Evolutionary conservation across 202 grass and related monocot genomes (phyloP), one percentile per base, ranked within the genome.

Genomic region (Panicum hallii): DNA sequence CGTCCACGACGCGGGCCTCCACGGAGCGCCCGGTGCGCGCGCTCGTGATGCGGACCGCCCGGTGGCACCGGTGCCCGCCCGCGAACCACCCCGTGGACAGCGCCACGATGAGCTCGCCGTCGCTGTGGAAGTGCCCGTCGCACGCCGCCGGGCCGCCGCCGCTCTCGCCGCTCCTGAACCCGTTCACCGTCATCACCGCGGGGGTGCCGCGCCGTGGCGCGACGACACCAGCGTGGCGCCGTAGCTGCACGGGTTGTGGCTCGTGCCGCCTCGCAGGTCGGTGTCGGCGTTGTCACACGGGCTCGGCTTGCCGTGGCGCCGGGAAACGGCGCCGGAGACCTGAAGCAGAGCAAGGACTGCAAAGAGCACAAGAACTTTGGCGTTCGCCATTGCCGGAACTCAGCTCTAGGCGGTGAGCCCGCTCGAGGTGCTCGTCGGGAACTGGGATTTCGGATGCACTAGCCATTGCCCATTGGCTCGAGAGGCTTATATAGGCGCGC

Each of bases 21-120:
- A 93, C 85, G 46, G 77, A 13, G 30, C 63, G 66, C 1, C 90
- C 79, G 28, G 28, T 63, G 0, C 47, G 5, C 6, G 0, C 10
- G 81, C 79, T 83, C 6, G 82, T 81, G 67, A 92, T 92, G 43
- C 46, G 11, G 44, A 93, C 85, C 7, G 6, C 28, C 82, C 60
- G 77, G 40, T 32, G 22, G 56, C 91, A 93, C 17, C 91, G 85
- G 0, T 20, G 52, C 14, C 76, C 75, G 40, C 64, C 20, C 6
- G 26, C 44, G 76, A 56, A 83, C 87, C 90, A 92, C 0, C 72
- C 0, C 42, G 90, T 87, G 2, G 90, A 92, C 66, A 92, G 70
- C 28, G 90, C 87, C 53, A 70, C 84, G 4, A 92, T 44, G 32
- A 49, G 3, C 23, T 82, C 65, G 13, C 6, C 2, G 77, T 93